phyloP scores from a whole-genome alignment of 1,139 yeast species.

The Yamadazyma oceani region DNA sequence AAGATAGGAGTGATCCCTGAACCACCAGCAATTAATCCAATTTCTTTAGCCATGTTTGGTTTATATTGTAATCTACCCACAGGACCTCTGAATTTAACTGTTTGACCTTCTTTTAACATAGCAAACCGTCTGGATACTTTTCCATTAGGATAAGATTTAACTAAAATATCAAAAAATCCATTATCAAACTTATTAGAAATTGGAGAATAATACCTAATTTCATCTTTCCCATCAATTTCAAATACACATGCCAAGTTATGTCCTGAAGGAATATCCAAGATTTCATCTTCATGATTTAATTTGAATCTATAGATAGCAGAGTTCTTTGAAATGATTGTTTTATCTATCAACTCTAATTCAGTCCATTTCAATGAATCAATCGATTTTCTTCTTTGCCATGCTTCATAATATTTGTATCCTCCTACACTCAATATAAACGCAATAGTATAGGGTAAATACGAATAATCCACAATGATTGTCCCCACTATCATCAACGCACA shows the following conservation, averaged over 20 bases:
- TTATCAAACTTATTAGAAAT: conserved; percentile 66
- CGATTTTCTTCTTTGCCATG: conserved; percentile 49
- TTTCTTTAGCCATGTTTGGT: conserved; percentile 58
- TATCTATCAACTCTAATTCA: conserved; percentile 66
- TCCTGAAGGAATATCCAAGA: conserved; percentile 68
- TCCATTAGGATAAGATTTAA: conserved; percentile 72
- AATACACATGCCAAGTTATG: conserved; percentile 69
- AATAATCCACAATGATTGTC: conserved; percentile 51
- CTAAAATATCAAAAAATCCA: conserved; percentile 73
- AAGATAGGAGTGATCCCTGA: conserved; percentile 80
- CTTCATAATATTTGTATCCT: conserved; percentile 45
- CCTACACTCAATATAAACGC: conserved; percentile 48
- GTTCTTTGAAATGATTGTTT: conserved; percentile 66
- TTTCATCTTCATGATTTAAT: conserved; percentile 58
- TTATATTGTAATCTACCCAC: conserved; percentile 68
- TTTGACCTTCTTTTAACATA: conserved; percentile 58
- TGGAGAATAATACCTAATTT: conserved; percentile 71
- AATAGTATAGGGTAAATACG: conserved; percentile 51
- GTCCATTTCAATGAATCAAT: conserved; percentile 56
- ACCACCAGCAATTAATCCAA: conserved; percentile 79
- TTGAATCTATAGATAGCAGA: conserved; percentile 74
- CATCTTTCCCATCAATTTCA: conserved; percentile 56
- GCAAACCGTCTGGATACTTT: conserved; percentile 67
- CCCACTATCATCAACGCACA: conserved; percentile 61
- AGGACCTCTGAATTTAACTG: conserved; percentile 73